A percentile compares a stretch with the other conserved stretches of the same genome.
These are phyloP conservation scores for Trichoderma sp. DNA, from an alignment of 2,329 filamentous ascomycete genomes.

Conservation along the genomic window DNA sequence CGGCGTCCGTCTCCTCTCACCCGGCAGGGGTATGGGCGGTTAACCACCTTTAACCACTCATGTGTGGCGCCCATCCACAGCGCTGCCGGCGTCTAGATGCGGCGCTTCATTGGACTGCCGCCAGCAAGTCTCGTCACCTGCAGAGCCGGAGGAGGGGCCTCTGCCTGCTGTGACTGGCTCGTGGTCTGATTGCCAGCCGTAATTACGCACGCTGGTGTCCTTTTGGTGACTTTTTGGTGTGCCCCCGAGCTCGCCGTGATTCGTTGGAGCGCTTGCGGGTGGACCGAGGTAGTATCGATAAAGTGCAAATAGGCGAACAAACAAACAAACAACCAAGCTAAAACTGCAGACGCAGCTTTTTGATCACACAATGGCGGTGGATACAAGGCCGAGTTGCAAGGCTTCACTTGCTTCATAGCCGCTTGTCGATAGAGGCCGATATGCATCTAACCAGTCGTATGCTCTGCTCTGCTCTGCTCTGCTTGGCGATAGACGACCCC, in stretches of 20 bases:
- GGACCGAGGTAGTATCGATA: slow-evolving; percentile 6
- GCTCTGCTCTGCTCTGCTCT: neutral
- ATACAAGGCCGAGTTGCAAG: neutral
- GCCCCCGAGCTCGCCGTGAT: slow-evolving; percentile 1
- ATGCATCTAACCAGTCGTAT: neutral
- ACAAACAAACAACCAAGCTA: slow-evolving; percentile 17
- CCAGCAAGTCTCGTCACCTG: slow-evolving; percentile 19
- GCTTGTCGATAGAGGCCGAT: neutral
- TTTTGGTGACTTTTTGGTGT: neutral
- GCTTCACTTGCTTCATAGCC: slow-evolving; percentile 3
- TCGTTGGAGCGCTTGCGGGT: slow-evolving; percentile 17
- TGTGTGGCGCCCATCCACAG: slow-evolving; percentile 18
- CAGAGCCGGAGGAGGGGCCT: slow-evolving; percentile 14
- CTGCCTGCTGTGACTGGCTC: slow-evolving; percentile 15
- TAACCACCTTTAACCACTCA: neutral
- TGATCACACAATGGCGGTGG: slow-evolving; percentile 7
- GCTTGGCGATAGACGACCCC: neutral
- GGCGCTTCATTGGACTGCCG: slow-evolving; percentile 27
- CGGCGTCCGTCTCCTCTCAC: neutral
- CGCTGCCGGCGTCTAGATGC: slow-evolving; percentile 28
- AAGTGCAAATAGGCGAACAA: slow-evolving; percentile 18
- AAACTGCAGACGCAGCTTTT: slow-evolving; percentile 10
- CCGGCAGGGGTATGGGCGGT: slow-evolving; percentile 18
- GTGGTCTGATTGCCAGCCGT: neutral
- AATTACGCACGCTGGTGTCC: slow-evolving; percentile 8